Base-by-base conservation (phyloP, 805 yeast genomes). In the Debaryomyces castellii region DNA sequence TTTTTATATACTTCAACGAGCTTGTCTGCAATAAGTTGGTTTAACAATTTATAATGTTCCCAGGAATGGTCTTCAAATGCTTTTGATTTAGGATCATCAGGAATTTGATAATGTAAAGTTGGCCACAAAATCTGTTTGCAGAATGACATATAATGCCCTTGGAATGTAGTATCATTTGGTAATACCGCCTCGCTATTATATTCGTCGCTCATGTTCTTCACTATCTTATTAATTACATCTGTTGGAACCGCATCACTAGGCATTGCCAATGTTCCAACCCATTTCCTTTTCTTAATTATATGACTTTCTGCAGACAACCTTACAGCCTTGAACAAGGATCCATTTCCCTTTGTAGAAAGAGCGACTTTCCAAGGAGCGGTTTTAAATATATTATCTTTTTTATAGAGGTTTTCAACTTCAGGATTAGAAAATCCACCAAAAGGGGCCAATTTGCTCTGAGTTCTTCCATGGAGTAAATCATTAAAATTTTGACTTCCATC, bases 51-150 rank as follows among this genome's bases (percentile, higher is more conserved):
- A 64, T 92, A 92, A 59, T 85, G 84, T 21, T 82, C 82, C 96
- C 97, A 92, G 1, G 97, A 89, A 61, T 90, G 95, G 53, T 89
- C 97, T 64, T 92, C 97, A 65, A 92, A 94, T 0, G 96, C 96
- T 63, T 90, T 90, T 1, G 96, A 84, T 54, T 87, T 88, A 42
- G 97, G 95, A 59, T 91, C 85, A 64, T 94, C 98, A 0, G 98
- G 98, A 32, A 92, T 88, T 64, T 92, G 97, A 62, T 94, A 94
- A 55, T 81, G 84, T 51, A 94, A 76, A 2, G 97, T 89, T 25
- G 99, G 99, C 98, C 98, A 94, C 50, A 94, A 71, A 33, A 94
- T 88, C 58, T 91, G 95, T 65, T 94, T 94, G 64, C 97, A 92
- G 63, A 87, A 94, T 43, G 89, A 87, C 47, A 82, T 82, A 64